Conservation (phyloP, 2,329 filamentous ascomycete genomes). For the Stenocarpella maydis region DNA sequence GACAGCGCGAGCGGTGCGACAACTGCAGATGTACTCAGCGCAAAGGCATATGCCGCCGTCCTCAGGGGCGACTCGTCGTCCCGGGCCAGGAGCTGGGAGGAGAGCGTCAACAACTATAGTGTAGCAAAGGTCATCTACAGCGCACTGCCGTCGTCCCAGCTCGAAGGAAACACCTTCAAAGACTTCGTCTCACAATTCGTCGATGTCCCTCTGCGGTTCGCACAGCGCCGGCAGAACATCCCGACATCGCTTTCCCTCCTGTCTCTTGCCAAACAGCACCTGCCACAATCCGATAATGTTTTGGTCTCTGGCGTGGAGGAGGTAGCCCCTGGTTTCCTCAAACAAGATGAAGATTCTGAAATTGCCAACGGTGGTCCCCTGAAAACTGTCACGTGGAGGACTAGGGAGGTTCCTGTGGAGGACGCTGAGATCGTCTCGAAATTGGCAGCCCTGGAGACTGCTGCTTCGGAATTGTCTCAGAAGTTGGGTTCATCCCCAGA, state of each 20-base stretch:
- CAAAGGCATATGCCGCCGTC: slow-evolving; percentile 81
- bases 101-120: slow-evolving; percentile 79
- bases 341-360: slow-evolving; percentile 62
- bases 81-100: slow-evolving; percentile 87
- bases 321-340: slow-evolving; percentile 73
- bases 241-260: slow-evolving; percentile 85
- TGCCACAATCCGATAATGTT: slow-evolving; percentile 69
- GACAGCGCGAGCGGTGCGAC: slow-evolving; percentile 72
- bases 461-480: slow-evolving; percentile 58
- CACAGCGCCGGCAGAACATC: slow-evolving; percentile 89
- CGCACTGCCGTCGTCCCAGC: slow-evolving; percentile 67
- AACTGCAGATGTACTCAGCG: slow-evolving; percentile 80
- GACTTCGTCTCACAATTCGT: slow-evolving; percentile 86
- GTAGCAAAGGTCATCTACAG: slow-evolving; percentile 84
- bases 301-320: slow-evolving; percentile 74
- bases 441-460: slow-evolving; percentile 72
- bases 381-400: slow-evolving; percentile 84
- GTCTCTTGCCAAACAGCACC: slow-evolving; percentile 79
- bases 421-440: slow-evolving; percentile 91
- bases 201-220: slow-evolving; percentile 93
- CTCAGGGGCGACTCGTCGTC: slow-evolving; percentile 81
- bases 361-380: slow-evolving; percentile 61
- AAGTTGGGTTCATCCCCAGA: slow-evolving; percentile 54
- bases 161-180: slow-evolving; percentile 80
- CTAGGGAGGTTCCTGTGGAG: slow-evolving; percentile 84